Base-by-base conservation (phyloP, 1,284 basidiomycete genomes). In the Ganoderma resinaceum region DNA sequence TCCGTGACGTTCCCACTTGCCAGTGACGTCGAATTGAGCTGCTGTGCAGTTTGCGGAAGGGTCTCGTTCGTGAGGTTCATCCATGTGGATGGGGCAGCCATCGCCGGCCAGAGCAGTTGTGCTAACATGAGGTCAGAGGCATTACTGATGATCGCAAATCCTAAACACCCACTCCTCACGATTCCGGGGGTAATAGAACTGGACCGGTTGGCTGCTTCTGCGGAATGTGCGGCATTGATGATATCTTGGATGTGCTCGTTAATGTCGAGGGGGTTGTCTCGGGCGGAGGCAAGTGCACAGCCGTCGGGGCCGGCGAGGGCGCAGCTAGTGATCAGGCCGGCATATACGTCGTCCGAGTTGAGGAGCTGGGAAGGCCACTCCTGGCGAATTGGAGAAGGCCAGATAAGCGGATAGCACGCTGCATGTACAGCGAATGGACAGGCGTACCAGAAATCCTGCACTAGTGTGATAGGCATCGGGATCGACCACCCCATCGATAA, bases 401-500 rank as follows among this genome's bases (percentile, higher is more conserved):
- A 26, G 23, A 26, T 49, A 26, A 49, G 11, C 11, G 12, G 23
- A 26, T 26, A 23, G 12, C 46, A 14, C 12, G 12, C 11, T 14
- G 9, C 37, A 4, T 38, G 5, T 38, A 38, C 37, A 38, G 12
- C 4, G 37, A 11, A 5, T 11, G 37, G 37, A 38, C n/a, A n/a
- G 11, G 12, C 46, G 46, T 52, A 52, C 46, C 46, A 52, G 23
- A 12, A 52, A 52, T 14, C 46, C 46, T 26, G 46, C 46, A 26
- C n/a, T 2, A 14, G 46, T 52, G 23, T 52, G 46, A 26, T 26
- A 20, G 9, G 43, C 7, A 2, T 46, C 9, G 1, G 67, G 70
- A 31, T 73, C 49, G 8, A 69, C 26, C 3, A 73, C 63, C 8
- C 72, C 68, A 61, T 74, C 70, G 0, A 74, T 3, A 29, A 74